Base-by-base conservation (phyloP, 2,329 filamentous ascomycete species). In the Bipolaris zeicola region DNA sequence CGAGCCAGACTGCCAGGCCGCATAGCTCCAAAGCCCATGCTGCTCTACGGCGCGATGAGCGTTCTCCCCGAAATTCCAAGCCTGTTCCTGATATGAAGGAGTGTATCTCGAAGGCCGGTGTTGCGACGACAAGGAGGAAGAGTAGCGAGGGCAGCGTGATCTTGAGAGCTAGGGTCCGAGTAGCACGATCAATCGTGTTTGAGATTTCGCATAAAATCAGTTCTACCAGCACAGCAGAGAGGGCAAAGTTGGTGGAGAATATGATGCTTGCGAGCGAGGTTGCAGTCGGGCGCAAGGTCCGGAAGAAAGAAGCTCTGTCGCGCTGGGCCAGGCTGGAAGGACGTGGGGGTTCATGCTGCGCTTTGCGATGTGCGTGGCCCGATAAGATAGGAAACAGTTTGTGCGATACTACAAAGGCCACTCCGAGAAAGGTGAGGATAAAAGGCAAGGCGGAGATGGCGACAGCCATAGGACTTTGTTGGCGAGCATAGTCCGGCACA, bases 131-230 rank as follows among this genome's bases (percentile, higher is more conserved):
- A 24, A 95, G 83, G 60, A 93, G 77, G 37, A 91, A 82, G 26
- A 96, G 78, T 39, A 96, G 79, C 18, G 86, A 84, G 6, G 88
- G 86, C 24, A 96, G 84, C 0, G 89, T 91, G 28, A 89, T 76
- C 54, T 85, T 82, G 63, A 96, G 80, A 20, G 89, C 90, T 26
- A 89, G 71, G 20, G 83, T 84, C 57, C 91, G 82, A 11, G 90
- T 90, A 31, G 81, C 80, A 6, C 87, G 82, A 61, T 88, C 84
- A n/a, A 91, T 82, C 5, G 89, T 82, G 68, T 91, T 90, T 24
- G 90, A 87, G 41, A 96, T 91, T 76, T 96, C 92, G 66, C 90
- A 92, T 7, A 96, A 82, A 43, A 96, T 90, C 63, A 96, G 78
- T 76, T 93, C 88, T 2, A 87, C 91, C 43, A 96, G 80, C 1